These are phyloP conservation scores for Panicum virgatum DNA, from an alignment of 202 grass and related monocot species.

Conservation along the genomic window DNA sequence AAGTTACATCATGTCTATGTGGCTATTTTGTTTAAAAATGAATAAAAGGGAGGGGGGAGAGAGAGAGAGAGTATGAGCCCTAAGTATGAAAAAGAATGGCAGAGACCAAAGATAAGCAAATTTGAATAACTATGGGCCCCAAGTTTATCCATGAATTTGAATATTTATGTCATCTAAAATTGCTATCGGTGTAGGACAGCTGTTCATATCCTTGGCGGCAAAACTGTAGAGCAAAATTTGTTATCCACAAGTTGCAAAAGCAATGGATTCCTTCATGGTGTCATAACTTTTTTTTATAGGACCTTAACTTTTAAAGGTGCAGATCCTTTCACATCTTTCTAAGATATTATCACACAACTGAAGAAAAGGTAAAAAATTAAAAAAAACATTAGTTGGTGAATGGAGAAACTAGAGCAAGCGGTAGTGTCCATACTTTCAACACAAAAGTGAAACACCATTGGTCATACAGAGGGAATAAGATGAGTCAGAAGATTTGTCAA, in stretches of 20 bases:
- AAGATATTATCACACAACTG: neutral
- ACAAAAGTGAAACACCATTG: neutral
- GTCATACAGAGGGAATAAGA: neutral
- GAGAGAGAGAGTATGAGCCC: too few species aligned
- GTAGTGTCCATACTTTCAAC: too few species aligned
- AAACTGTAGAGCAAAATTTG: neutral
- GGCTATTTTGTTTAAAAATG: too few species aligned
- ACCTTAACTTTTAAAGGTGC: neutral
- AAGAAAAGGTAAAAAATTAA: neutral
- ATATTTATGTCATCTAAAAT: neutral
- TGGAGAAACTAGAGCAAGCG: neutral
- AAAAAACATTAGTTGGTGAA: neutral
- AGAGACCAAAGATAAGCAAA: too few species aligned
- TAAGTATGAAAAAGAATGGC: too few species aligned
- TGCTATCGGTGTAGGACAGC: neutral
- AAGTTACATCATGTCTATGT: too few species aligned
- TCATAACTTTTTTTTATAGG: neutral
- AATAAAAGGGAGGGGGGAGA: too few species aligned
- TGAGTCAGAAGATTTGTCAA: neutral
- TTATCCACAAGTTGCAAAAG: neutral
- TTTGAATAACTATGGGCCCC: too few species aligned
- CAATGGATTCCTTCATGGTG: neutral
- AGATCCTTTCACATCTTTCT: slow-evolving; percentile 14
- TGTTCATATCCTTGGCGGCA: neutral
- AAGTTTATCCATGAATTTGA: too few species aligned